Evolutionary conservation across 179 eudicot species (phyloP), one percentile per base, ranked within the genome.

Genomic region (Amaranthus tricolor): DNA sequence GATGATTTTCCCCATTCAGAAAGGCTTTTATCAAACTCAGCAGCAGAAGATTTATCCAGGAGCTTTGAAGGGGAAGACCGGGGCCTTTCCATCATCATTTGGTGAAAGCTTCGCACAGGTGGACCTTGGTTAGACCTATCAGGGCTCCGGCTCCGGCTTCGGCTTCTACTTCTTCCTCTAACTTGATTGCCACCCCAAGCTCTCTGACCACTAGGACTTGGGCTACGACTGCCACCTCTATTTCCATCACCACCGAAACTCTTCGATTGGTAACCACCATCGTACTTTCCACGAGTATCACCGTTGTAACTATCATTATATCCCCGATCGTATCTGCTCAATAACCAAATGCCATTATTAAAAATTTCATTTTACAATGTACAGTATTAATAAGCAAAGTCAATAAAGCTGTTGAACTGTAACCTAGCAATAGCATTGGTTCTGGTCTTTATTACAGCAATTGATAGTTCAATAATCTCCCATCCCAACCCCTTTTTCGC

Each of bases 61-160:
- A 5, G 53, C 60, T 62, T 78, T 11, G 74, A 19, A 55, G 78
- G 74, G 51, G 81, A 66, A 10, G 78, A 40, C 6, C 81, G 82
- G 64, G 83, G 66, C 21, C 71, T 74, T 61, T 82, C 82, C 89
- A 87, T 89, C 94, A 87, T 87, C 74, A 78, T 62, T 70, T 89
- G 81, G 65, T 86, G 91, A 72, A 89, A 89, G 73, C 91, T 87
- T 50, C 74, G 69, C 60, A 16, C 79, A 1, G 88, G 73, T 54
- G 79, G 79, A 73, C 71, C 86, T 54, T 31, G 40, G 40, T 31
- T 31, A 31, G 40, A 31, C 40, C 86, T 83, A 49, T 83, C 88
- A 7, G 86, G 84, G 75, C 91, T 88, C 59, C 82, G 84, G 72
- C 89, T 86, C 59, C 82, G 84, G 72, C 89, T 86, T 11, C 89